Conservation (phyloP, 306 rosid species). For the Alnus glutinosa region DNA sequence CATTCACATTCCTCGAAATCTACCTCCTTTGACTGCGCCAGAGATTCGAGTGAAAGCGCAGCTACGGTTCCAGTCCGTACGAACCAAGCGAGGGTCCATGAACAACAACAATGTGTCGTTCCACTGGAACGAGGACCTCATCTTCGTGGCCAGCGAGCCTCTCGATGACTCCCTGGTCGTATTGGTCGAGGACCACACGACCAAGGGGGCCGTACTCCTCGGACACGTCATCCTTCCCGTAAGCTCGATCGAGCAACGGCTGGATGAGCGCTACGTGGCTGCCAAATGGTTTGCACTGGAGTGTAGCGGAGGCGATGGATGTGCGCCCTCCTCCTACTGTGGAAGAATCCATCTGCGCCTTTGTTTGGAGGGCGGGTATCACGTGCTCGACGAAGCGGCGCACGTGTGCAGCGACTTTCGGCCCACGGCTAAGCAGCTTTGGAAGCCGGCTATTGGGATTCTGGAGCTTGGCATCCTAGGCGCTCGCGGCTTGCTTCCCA, state of each 20-base stretch:
- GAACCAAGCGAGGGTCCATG: conserved; percentile 82
- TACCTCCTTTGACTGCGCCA: conserved; percentile 88
- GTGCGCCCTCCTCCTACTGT: conserved; percentile 47
- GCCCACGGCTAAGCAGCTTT: conserved; percentile 85
- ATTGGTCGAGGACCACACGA: conserved; percentile 74
- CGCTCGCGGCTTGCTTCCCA: conserved; percentile 74
- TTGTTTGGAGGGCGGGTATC: conserved; percentile 92
- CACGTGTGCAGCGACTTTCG: conserved; percentile 96
- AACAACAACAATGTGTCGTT: conserved; percentile 73
- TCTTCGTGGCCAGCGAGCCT: conserved; percentile 89
- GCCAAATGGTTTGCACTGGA: conserved; percentile 73
- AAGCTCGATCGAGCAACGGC: conserved; percentile 69
- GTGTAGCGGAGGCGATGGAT: conserved; percentile 15
- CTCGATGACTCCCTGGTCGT: conserved; percentile 74
- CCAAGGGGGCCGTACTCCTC: conserved; percentile 49
- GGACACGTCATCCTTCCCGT: conserved; percentile 71
- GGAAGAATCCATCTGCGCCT: conserved; percentile 77
- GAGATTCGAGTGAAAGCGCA: conserved; percentile 72
- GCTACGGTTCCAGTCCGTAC: conserved; percentile 64
- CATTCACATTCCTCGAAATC: conserved; percentile 60
- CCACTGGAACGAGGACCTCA: conserved; percentile 86
- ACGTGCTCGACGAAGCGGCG: conserved; percentile 98
- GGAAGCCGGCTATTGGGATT: conserved; percentile 87
- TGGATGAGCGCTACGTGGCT: conserved; percentile 84
- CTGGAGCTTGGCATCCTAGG: conserved; percentile 92